Conservation (phyloP, 768 basidiomycete genomes). For the Erythrobasidium yunnanense region DNA sequence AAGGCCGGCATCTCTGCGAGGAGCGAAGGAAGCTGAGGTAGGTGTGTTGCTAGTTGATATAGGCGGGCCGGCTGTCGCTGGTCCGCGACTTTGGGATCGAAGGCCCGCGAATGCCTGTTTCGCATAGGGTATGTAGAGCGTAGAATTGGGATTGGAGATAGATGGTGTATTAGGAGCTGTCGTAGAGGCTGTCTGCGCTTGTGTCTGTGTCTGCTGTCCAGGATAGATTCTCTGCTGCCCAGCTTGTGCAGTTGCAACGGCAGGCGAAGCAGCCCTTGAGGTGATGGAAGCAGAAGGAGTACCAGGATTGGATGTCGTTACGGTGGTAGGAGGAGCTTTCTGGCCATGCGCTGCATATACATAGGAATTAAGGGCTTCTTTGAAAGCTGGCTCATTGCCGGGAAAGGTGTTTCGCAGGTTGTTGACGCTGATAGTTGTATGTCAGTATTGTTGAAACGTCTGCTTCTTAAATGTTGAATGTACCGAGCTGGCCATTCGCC, state of each 20-base stretch:
- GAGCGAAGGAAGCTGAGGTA: neutral
- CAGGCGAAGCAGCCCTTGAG: neutral
- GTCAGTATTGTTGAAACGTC: too few relatives aligned
- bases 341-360: neutral
- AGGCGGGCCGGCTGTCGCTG: neutral
- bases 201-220: neutral
- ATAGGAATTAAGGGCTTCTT: neutral
- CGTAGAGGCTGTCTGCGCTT: neutral
- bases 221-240: conserved; percentile 6
- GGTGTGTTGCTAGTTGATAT: neutral
- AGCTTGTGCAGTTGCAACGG: neutral
- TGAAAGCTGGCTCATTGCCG: conserved; percentile 2
- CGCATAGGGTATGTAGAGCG: conserved; percentile 5
- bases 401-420: neutral
- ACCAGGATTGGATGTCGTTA: neutral
- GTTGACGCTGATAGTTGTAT: neutral
- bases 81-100: neutral
- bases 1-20: neutral
- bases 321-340: neutral
- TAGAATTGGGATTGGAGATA: neutral
- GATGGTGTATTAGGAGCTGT: neutral
- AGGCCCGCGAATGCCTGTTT: neutral
- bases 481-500: conserved; percentile 13
- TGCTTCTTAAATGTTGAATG: too few relatives aligned
- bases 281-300: neutral